Percentiles rank a stretch among this genome's conserved stretches.
phyloP scores from a whole-genome alignment of 495 filamentous ascomycete genomes.

The Neurospora sp. region DNA sequence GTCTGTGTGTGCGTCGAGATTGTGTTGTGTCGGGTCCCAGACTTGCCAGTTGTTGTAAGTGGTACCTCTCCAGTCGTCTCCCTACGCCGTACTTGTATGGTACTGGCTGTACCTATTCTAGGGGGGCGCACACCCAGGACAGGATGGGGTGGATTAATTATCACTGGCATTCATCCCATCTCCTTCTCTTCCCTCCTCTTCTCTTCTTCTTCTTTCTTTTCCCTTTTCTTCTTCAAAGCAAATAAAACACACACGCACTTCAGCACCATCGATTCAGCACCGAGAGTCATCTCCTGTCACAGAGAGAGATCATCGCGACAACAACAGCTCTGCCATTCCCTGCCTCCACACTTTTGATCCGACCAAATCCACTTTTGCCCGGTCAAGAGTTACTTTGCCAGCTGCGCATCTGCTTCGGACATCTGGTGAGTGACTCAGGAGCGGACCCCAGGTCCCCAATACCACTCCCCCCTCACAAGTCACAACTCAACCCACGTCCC shows the following conservation, averaged over 20 bases:
- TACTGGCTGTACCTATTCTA: background rate
- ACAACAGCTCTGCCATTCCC: conserved; percentile 38
- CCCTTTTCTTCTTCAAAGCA: conserved; percentile 29
- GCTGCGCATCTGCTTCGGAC: conserved; percentile 21
- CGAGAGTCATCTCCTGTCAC: conserved; percentile 44
- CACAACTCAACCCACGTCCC: background rate
- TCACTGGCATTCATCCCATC: background rate
- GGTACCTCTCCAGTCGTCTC: background rate
- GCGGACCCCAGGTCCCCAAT: background rate
- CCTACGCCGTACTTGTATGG: background rate
- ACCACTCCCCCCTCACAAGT: background rate
- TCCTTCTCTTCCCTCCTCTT: conserved; percentile 13
- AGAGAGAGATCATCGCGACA: conserved; percentile 43
- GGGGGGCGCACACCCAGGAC: background rate
- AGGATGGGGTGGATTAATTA: background rate
- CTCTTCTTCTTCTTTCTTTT: conserved; percentile 16
- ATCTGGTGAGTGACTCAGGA: conserved; percentile 31
- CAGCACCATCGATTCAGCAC: conserved; percentile 27
- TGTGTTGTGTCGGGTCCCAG: background rate
- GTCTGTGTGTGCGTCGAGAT: background rate
- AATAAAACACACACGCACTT: conserved; percentile 31
- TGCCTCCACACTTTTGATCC: conserved; percentile 23
- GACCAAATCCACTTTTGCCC: conserved; percentile 25
- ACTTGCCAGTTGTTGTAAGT: background rate
- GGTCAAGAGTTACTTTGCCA: conserved; percentile 26